Conservation (phyloP, 805 yeast genomes). For the Candida orba region DNA sequence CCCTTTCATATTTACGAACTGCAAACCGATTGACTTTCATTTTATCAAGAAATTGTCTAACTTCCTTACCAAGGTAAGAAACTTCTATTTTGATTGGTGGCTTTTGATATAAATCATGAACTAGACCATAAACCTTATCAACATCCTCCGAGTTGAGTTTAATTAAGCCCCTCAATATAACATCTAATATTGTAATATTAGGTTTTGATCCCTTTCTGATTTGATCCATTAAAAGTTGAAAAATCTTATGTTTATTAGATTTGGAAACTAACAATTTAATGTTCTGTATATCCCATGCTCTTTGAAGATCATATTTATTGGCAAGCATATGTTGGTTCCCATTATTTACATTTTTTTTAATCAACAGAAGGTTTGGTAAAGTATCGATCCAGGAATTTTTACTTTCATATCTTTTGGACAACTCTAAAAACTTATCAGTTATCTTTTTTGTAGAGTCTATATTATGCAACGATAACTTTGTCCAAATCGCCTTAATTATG, state of each 20-base stretch:
- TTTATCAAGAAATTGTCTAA: neutral
- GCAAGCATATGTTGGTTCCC: neutral
- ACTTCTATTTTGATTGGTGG: neutral
- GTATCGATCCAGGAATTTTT: slow-evolving; percentile 6
- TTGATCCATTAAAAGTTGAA: slow-evolving; percentile 4
- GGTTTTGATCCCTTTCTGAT: slow-evolving; percentile 19
- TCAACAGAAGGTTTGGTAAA: neutral
- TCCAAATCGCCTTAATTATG: slow-evolving; percentile 6
- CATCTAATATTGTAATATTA: slow-evolving; percentile 5
- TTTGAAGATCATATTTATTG: neutral
- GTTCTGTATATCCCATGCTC: slow-evolving; percentile 2
- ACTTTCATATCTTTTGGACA: neutral
- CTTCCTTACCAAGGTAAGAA: neutral
- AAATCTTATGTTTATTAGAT: neutral
- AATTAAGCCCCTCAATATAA: slow-evolving; percentile 8
- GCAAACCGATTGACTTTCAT: neutral
- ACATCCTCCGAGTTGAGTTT: slow-evolving; percentile 9
- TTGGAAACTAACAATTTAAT: neutral
- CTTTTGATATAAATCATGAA: slow-evolving; percentile 6
- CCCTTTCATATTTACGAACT: neutral
- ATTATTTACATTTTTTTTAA: neutral
- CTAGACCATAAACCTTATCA: slow-evolving; percentile 9
- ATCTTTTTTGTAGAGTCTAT: neutral
- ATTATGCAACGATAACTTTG: neutral
- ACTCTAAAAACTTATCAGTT: neutral